A percentile compares a stretch with the other conserved stretches of the same genome.
These are phyloP conservation scores for Cadophora sp. DNA, from an alignment of 2,329 filamentous ascomycete genomes.

Conservation along the genomic window DNA sequence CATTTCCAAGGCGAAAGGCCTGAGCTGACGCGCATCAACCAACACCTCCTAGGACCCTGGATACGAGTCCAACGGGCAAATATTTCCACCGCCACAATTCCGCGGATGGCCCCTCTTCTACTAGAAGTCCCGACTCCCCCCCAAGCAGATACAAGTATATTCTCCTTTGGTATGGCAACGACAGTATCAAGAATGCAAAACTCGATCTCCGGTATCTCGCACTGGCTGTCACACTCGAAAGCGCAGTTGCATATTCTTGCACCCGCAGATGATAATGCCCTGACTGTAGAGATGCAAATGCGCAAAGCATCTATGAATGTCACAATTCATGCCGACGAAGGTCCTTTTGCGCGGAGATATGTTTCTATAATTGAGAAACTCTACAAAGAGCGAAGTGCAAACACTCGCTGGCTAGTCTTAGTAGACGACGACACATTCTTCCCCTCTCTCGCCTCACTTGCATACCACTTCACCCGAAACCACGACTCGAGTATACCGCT, in stretches of 20 bases:
- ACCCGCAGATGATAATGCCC: background rate
- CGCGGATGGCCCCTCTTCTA: background rate
- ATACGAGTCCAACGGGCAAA: background rate
- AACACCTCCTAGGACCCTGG: slow-evolving; percentile 5
- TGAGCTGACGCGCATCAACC: slow-evolving; percentile 10
- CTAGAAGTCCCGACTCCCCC: background rate
- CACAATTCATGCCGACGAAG: background rate
- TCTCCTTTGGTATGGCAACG: slow-evolving; percentile 16
- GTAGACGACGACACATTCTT: slow-evolving; percentile 18
- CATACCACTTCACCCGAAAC: slow-evolving; percentile 4
- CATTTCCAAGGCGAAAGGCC: slow-evolving; percentile 4
- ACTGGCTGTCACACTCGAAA: slow-evolving; percentile 14
- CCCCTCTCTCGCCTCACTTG: slow-evolving; percentile 10
- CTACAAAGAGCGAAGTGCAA: slow-evolving; percentile 12
- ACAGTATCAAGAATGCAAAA: background rate
- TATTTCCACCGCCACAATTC: background rate
- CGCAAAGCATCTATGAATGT: slow-evolving; percentile 9
- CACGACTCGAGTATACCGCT: background rate
- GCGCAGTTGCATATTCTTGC: slow-evolving; percentile 11
- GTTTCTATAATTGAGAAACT: slow-evolving; percentile 16
- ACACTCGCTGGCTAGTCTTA: slow-evolving; percentile 15
- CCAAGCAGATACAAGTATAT: slow-evolving; percentile 5
- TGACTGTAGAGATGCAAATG: background rate
- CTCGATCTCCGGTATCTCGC: slow-evolving; percentile 4
- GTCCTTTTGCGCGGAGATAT: slow-evolving; percentile 6